These are phyloP conservation scores for Remersonia thermophila DNA, from an alignment of 2,329 filamentous ascomycete species.

Conservation along the genomic window DNA sequence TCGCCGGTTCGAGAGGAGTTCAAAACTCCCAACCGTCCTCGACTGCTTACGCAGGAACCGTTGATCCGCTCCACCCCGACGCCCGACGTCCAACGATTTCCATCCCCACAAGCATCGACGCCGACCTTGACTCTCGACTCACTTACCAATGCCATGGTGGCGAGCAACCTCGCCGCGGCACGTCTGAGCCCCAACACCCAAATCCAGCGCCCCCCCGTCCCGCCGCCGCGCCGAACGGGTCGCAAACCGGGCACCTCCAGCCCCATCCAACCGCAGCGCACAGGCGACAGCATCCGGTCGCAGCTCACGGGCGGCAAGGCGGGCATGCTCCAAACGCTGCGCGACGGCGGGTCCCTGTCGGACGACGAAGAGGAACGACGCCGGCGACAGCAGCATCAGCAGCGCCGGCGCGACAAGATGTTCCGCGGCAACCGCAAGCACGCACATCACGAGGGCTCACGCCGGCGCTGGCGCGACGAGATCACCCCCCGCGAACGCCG, in stretches of 20 bases:
- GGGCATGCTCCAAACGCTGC: too few species aligned
- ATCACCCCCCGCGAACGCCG: slow-evolving; percentile 63
- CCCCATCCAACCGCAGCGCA: slow-evolving; percentile 12
- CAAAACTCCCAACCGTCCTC: neutral
- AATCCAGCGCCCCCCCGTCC: slow-evolving; percentile 25
- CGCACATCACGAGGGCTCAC: slow-evolving; percentile 62
- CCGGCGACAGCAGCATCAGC: slow-evolving; percentile 33
- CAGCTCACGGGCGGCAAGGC: slow-evolving; percentile 7
- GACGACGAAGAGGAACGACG: slow-evolving; percentile 39
- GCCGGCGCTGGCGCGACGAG: slow-evolving; percentile 64
- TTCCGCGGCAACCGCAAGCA: slow-evolving; percentile 47
- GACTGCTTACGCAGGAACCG: neutral
- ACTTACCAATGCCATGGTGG: slow-evolving; percentile 63
- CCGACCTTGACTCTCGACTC: slow-evolving; percentile 45
- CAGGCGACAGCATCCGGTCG: slow-evolving; percentile 11
- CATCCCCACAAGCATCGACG: slow-evolving; percentile 9
- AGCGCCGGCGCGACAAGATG: slow-evolving; percentile 21
- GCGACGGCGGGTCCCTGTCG: slow-evolving; percentile 24
- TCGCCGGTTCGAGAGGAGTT: slow-evolving; percentile 12
- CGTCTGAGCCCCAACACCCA: slow-evolving; percentile 31
- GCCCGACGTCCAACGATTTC: slow-evolving; percentile 12
- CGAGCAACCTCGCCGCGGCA: slow-evolving; percentile 57
- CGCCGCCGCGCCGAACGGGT: slow-evolving; percentile 23
- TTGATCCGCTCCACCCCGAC: slow-evolving; percentile 1
- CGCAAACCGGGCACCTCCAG: slow-evolving; percentile 7